Evolutionary conservation across 2,329 filamentous ascomycete genomes (phyloP), one percentile per base, ranked within the genome.

Genomic region (Ascochyta clinopodiicola): DNA sequence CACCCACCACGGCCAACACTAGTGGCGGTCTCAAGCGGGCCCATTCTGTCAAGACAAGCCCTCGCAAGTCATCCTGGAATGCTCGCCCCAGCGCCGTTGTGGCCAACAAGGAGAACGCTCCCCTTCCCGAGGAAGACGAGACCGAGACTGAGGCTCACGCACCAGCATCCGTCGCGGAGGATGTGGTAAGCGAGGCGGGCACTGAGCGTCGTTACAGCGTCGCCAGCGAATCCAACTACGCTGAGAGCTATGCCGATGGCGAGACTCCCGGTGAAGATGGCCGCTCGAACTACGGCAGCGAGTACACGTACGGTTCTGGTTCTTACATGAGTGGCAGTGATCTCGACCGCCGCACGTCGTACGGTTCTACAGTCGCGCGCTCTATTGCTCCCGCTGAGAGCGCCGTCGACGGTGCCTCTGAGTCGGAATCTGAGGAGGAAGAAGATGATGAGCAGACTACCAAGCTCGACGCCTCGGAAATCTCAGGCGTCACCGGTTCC

Each of bases 11-110:
- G 3, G 45, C 57, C 9, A 63, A 52, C 34, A 75, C 75, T 43
- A 77, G 75, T 24, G 70, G 79, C 37, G 86, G 85, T 42, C 81
- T 96, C 62, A 77, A 77, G 65, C 75, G 76, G 31, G 75, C 72
- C 50, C 75, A 78, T 40, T 76, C 73, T 12, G 75, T 78, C 37
- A 76, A 76, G 61, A 76, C 70, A 1, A 70, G 60, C 32, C 69
- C 71, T 36, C 72, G 73, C 42, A 77, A 76, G 52, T 62, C 64
- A 2, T 75, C 73, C 2, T 77, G 75, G 74, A 67, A 63, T 12
- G 68, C 66, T 24, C 72, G 65, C 25, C 70, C 71, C 0, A 75
- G 65, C 44, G 64, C 58, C 35, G 65, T 60, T 10, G 59, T 69
- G 13, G 68, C 64, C 4, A 75, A 82, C 69, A 82, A 82, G 65